Base-by-base conservation (phyloP, 768 basidiomycete genomes). In the Chalciporus chontae region DNA sequence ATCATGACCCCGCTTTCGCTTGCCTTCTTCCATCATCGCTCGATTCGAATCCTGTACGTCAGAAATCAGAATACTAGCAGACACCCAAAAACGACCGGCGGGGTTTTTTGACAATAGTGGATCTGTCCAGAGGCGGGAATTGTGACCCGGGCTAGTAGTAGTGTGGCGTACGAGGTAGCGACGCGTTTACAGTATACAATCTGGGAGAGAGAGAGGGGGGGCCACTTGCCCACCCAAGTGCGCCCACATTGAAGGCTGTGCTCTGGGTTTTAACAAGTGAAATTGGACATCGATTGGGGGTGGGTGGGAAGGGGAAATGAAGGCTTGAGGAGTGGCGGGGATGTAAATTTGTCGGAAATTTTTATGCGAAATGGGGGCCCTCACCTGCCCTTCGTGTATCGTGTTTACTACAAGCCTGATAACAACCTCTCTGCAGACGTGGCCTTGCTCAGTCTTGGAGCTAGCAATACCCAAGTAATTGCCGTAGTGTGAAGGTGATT, bases 201-300 rank as follows among this genome's bases (percentile, higher is more conserved):
- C 46, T 37, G 58, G n/a, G 41, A 32, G 45, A n/a, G 31, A 18
- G 27, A 36, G 36, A 45, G 31, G 27, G n/a, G n/a, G n/a, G n/a
- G n/a, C 19, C 15, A 18, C 40, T 38, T n/a, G n/a, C n/a, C n/a
- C n/a, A n/a, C 47, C 48, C n/a, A 27, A 36, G 32, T 9, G 42
- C 41, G 37, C 48, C 48, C 48, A 49, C 48, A 49, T 24, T 13
- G 48, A 43, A 37, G n/a, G 48, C 48, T 49, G 48, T 49, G 48
- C n/a, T 27, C 18, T 17, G 21, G 34, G 23, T 43, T n/a, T 24
- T 14, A 36, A 36, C 34, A 36, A 36, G 32, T 29, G 27, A 29
- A 7, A 32, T 11, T 32, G 14, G 32, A 32, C 14, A 13, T 32
- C 14, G 7, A 8, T 29, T 8, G 27, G 27, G n/a, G 27, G 27